phyloP scores from a whole-genome alignment of 768 basidiomycete species.

The Trametes punicea region DNA sequence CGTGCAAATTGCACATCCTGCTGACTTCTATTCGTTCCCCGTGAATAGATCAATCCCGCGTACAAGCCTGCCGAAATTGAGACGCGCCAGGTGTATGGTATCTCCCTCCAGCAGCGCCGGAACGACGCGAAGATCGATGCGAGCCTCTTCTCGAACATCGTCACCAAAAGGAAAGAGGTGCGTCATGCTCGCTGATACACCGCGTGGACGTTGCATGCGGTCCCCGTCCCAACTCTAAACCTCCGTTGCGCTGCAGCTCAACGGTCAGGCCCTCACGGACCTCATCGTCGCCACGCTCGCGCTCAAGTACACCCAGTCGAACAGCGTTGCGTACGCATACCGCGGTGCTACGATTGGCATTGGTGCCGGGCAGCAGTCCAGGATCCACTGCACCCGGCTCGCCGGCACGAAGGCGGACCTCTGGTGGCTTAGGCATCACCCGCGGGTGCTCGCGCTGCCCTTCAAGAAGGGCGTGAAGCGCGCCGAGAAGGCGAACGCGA shows the following conservation, averaged over 20 bases:
- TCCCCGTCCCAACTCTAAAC: constrained; percentile 5
- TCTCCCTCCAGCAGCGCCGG: constrained; percentile 83
- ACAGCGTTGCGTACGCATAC: constrained; percentile 94
- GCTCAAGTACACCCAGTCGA: constrained; percentile 98
- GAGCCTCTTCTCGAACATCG: constrained; percentile 80
- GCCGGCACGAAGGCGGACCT: constrained; percentile 98
- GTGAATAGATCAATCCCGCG: constrained; percentile 76
- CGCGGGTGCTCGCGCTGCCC: constrained; percentile 85
- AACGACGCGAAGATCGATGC: constrained; percentile 88
- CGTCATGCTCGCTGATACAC: constrained; percentile 29
- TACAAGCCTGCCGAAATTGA: constrained; percentile 80
- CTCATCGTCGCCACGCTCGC: constrained; percentile 95
- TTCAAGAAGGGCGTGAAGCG: constrained; percentile 98
- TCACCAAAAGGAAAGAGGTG: constrained; percentile 85
- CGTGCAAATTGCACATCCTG: too few species aligned
- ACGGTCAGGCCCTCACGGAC: constrained; percentile 76
- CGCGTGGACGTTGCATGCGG: background rate
- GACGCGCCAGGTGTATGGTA: constrained; percentile 93
- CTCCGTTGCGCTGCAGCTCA: constrained; percentile 61
- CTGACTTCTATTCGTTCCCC: too few species aligned
- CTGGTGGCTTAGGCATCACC: constrained; percentile 99
- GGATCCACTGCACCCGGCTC: constrained; percentile 98
- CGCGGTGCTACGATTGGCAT: constrained; percentile 92
- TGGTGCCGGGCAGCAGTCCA: constrained; percentile 97
- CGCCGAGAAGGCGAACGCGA: constrained; percentile 97